Base-by-base conservation (phyloP, 768 basidiomycete species). In the Glaciozyma martinii region DNA sequence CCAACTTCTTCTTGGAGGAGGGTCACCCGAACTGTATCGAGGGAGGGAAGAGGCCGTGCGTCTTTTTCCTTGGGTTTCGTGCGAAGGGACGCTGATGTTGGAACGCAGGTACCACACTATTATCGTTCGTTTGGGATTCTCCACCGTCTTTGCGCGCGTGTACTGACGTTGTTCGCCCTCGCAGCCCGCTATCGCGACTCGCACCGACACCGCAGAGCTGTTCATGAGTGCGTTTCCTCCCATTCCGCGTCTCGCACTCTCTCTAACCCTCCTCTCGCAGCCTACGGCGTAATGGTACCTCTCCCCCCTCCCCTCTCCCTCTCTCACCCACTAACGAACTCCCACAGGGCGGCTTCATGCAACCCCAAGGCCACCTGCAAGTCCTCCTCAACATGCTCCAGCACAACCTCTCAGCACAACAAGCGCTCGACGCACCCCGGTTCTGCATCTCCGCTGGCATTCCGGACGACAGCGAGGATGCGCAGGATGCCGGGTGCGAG, bases 301-400 rank as follows among this genome's bases (percentile, higher is more conserved):
- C 19, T 49, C 27, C 49, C 16, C 23, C 55, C 23, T 12, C 40
- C 8, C 2, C 2, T 4, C 43, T 47, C 25, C 43, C 21, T 44
- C 29, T 21, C 1, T 13, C 18, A 16, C 21, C 8, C 1, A 12
- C 33, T 33, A 6, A 18, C 9, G 10, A 8, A 32, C 16, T 29
- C 19, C 37, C 21, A 13, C 54, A 56, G 55, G 75, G 75, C 25
- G 67, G 63, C 59, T 60, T 61, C 44, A 61, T 61, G 69, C 78
- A 95, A 83, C 94, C 94, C 2, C 92, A 94, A 80, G 93, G 95
- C 0, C 94, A 98, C 71, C 82, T 98, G 5, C 95, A 66, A 56
- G 44, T 67, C 27, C 59, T 71, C 29, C 77, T 97, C 33, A 95
- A 92, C 74, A 66, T 66, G 65, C 52, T 69, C 1, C 81, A 97